A percentile compares a stretch with the other conserved stretches of the same genome.
phyloP scores from a whole-genome alignment of 768 basidiomycete genomes.

The Crassisporium funariophilum region DNA sequence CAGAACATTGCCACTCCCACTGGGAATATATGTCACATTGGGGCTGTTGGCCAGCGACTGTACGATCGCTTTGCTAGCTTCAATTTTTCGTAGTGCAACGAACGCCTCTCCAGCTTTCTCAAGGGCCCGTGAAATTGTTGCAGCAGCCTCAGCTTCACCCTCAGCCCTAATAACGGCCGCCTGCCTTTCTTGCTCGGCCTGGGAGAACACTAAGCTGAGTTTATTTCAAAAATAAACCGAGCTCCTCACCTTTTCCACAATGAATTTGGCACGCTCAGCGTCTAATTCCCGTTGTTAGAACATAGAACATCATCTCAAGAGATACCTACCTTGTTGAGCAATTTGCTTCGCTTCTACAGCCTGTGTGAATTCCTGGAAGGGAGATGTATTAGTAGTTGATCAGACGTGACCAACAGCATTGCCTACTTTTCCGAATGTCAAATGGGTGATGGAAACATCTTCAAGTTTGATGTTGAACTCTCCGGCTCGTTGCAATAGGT shows the following conservation, averaged over 20 bases:
- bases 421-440: conserved; percentile 83
- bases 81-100: conserved; percentile 92
- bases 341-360: conserved; percentile 99
- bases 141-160: conserved; percentile 96
- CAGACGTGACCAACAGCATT: conserved; percentile 3
- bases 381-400: conserved; percentile 5
- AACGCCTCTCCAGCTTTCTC: conserved; percentile 96
- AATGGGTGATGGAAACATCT: conserved; percentile 94
- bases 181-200: conserved; percentile 99
- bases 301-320: not conserved
- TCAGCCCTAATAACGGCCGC: conserved; percentile 98
- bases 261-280: conserved; percentile 98
- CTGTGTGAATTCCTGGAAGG: conserved; percentile 82
- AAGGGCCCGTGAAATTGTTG: conserved; percentile 87
- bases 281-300: conserved; percentile 47
- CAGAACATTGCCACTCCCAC: conserved; percentile 75
- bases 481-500: conserved; percentile 88
- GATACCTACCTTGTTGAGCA: conserved; percentile 85
- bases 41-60: conserved; percentile 75
- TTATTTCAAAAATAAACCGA: not conserved
- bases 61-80: conserved; percentile 97
- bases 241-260: conserved; percentile 86
- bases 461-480: conserved; percentile 96
- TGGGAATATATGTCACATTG: conserved; percentile 91
- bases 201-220: conserved; percentile 15